Percentiles rank a stretch among this genome's conserved stretches.
These are phyloP conservation scores for Monosporascus sp. DNA, from an alignment of 2,329 filamentous ascomycete species.

Conservation along the genomic window DNA sequence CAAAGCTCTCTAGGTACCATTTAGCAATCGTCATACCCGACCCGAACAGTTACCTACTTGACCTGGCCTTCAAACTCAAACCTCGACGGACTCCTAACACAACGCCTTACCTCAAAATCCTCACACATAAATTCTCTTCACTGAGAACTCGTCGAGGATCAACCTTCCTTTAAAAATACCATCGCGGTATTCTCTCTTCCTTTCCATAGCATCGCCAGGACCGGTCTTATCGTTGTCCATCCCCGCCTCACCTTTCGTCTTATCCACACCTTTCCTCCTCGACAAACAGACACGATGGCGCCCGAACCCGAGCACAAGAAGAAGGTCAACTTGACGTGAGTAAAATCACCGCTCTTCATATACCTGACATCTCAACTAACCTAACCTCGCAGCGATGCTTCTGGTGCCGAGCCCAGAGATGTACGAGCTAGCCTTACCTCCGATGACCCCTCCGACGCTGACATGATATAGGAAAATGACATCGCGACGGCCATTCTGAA, in stretches of 20 bases:
- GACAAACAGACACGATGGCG: slow-evolving; percentile 56
- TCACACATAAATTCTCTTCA: neutral
- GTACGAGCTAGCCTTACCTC: slow-evolving; percentile 45
- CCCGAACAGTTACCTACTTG: neutral
- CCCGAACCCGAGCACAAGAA: slow-evolving; percentile 69
- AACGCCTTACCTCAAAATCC: neutral
- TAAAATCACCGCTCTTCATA: slow-evolving; percentile 10
- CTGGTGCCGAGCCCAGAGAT: slow-evolving; percentile 79
- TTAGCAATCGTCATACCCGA: slow-evolving; percentile 2
- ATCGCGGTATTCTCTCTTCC: neutral
- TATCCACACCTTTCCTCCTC: slow-evolving; percentile 5
- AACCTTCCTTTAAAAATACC: neutral
- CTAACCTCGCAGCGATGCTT: slow-evolving; percentile 63
- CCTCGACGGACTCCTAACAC: neutral
- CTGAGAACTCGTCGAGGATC: neutral
- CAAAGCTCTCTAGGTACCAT: neutral
- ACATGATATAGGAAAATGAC: slow-evolving; percentile 66
- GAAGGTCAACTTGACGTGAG: slow-evolving; percentile 80
- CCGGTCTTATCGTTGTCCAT: slow-evolving; percentile 2
- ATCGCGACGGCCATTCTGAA: slow-evolving; percentile 94
- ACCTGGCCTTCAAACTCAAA: neutral
- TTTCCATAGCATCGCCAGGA: slow-evolving; percentile 3
- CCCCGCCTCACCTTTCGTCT: slow-evolving; percentile 2
- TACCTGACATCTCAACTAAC: slow-evolving; percentile 30
- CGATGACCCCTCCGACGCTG: slow-evolving; percentile 15